Evolutionary conservation across 1,284 basidiomycete genomes (phyloP).

Genomic region (Blastosporella zonata): DNA sequence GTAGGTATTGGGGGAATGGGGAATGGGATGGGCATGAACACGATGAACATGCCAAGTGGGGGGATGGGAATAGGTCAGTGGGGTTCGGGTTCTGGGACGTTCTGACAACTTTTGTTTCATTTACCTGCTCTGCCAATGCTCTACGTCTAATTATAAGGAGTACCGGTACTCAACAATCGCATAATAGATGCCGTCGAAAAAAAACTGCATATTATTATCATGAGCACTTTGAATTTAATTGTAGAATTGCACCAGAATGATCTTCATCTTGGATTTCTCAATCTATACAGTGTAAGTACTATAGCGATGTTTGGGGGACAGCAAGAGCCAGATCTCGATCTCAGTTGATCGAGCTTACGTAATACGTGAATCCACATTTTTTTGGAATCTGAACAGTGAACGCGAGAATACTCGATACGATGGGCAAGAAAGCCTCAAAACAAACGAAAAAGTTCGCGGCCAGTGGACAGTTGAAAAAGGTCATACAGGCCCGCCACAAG

Average conservation of each 20-base stretch:
- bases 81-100: constrained; percentile 24
- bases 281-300: too few species aligned
- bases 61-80: constrained; percentile 32
- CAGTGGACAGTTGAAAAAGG: constrained; percentile 83
- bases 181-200: too few species aligned
- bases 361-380: constrained; percentile 9
- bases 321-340: neutral
- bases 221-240: too few species aligned
- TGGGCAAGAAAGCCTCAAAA: constrained; percentile 59
- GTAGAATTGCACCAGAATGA: too few species aligned
- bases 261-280: too few species aligned
- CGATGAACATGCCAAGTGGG: constrained; percentile 22
- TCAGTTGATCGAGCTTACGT: constrained; percentile 14
- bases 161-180: too few species aligned
- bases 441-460: constrained; percentile 84
- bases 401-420: constrained; percentile 12
- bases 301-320: too few species aligned
- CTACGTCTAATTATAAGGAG: too few species aligned
- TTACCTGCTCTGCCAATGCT: neutral
- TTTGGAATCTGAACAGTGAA: constrained; percentile 2
- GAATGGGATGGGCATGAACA: constrained; percentile 26
- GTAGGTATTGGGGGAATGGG: constrained; percentile 24
- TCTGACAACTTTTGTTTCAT: constrained; percentile 1
- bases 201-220: too few species aligned
- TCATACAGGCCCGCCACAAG: constrained; percentile 76